Evolutionary conservation across 805 yeast species (phyloP), one percentile per base, ranked within the genome.

Genomic region (Metschnikowia reukaufii): DNA sequence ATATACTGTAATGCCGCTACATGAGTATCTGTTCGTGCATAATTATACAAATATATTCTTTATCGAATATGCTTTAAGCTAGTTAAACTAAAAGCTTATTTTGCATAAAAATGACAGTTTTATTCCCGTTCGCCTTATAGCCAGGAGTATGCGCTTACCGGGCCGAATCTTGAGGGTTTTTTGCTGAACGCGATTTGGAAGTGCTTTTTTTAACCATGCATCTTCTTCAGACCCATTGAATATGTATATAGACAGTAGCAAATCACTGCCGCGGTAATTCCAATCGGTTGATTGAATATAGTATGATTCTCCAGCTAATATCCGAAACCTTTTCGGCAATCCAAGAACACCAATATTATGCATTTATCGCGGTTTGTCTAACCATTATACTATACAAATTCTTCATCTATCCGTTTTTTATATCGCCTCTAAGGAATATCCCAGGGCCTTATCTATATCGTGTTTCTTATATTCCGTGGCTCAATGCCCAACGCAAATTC

Each of bases 371-470:
- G 18, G 16, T 46, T 15, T 4, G 18, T 8, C 9, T 29, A 6
- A 16, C 21, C 66, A 80, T 23, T 30, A 47, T 35, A 54, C 39
- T 38, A 16, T 76, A 73, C 55, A 42, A 61, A 23, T 59, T 72
- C 27, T 25, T 75, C 4, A 35, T 80, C 1, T 69, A 71, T 45
- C 85, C 85, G 1, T 63, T 80, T 20, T 63, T 57, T 30, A 42
- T 78, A 1, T 78, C 78, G 25, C 83, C 85, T 5, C 56, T 83
- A 4, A 59, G 76, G 19, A 47, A 63, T 18, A 56, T 83, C 2
- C 88, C 88, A 0, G 88, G 88, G 0, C 88, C 88, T 0, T 66
- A 65, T 42, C 48, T 76, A 6, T 73, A 81, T 54, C 68, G 83
- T 19, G 49, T 81, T 10, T 63, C 83, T 1, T 56, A 59, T 17